Evolutionary conservation across 352 stramenopile species (phyloP).

Genomic region (Aphanomyces invadans): DNA sequence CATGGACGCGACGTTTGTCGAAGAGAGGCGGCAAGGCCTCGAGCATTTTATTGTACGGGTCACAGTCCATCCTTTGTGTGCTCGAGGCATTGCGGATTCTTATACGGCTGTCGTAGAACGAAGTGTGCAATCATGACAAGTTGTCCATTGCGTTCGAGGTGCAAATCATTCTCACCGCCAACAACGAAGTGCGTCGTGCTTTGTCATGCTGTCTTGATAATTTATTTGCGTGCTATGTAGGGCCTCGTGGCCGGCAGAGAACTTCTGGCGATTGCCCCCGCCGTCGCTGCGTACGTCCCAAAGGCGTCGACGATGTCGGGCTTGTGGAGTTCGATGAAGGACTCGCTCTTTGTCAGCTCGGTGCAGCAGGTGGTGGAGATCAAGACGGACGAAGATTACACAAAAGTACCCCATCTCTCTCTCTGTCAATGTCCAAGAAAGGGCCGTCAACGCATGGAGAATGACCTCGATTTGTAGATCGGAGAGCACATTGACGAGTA

Average conservation of each 20-base stretch:
- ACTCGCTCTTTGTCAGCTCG: conserved; percentile 62
- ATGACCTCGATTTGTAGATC: too few relatives aligned
- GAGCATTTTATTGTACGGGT: conserved; percentile 84
- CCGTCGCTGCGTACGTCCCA: conserved; percentile 65
- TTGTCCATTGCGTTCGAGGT: conserved; percentile 74
- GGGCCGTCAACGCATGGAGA: too few relatives aligned
- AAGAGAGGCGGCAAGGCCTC: conserved; percentile 77
- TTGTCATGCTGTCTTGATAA: too few relatives aligned
- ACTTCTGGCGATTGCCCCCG: conserved; percentile 64
- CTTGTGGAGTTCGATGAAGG: conserved; percentile 76
- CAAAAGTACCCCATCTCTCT: conserved; percentile 33
- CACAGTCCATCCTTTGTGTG: too few relatives aligned
- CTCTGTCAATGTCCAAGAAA: too few relatives aligned
- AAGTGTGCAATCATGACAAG: conserved; percentile 80
- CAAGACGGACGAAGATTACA: conserved; percentile 81
- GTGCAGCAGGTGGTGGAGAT: conserved; percentile 76
- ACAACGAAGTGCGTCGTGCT: conserved; percentile 71
- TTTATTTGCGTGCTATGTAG: too few relatives aligned
- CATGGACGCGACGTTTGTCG: conserved; percentile 84
- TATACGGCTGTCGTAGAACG: too few relatives aligned
- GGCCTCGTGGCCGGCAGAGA: conserved; percentile 77
- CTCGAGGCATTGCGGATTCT: too few relatives aligned
- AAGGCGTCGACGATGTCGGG: conserved; percentile 65
- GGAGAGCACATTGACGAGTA: conserved; percentile 82
- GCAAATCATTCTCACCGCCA: conserved; percentile 75